Base-by-base conservation (phyloP, 1,284 basidiomycete genomes). In the Coniferiporia weirii region DNA sequence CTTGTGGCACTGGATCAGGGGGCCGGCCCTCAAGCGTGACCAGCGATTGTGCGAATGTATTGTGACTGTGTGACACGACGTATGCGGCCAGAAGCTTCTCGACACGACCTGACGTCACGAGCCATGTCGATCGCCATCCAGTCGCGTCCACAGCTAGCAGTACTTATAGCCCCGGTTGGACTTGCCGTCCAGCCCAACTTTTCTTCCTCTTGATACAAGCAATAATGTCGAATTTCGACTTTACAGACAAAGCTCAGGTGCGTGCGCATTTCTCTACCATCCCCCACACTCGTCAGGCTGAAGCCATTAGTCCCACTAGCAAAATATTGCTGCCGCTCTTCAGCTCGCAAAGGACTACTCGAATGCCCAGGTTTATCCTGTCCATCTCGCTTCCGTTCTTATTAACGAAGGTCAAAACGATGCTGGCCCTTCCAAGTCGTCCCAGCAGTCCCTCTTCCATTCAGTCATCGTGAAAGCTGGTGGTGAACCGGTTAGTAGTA, bases 281-380 rank as follows among this genome's bases (percentile, higher is more conserved):
- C 22, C 10, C 7, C 49, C 19, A 19, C 3, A 20, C 12, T 10
- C 19, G 5, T 19, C n/a, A n/a, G n/a, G n/a, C 13, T 15, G 19
- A 20, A 49, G 2, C 19, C 27, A 3, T 43, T 43, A 3, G 12
- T n/a, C 17, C 2, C 17, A 22, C 27, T 79, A 84, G 67, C 76
- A 83, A 64, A 79, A 85, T 22, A 67, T 94, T 57, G 71, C 79
- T 48, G 80, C 82, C 49, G 86, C 91, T 1, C 71, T 92, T 54
- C 90, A 93, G 69, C 79, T 91, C 47, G 90, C 92, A 36, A 91
- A 85, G 69, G 91, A 94, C 71, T 84, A 93, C 70, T 79, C 87
- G 9, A 86, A 94, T 68, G 83, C 85, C 1, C 89, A 93, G 79
- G 88, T 89, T 7, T 74, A 85, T 54, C 93, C 93, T 17, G 83